Evolutionary conservation across 805 yeast species (phyloP).

Genomic region (Pichia thaimueangensis): DNA sequence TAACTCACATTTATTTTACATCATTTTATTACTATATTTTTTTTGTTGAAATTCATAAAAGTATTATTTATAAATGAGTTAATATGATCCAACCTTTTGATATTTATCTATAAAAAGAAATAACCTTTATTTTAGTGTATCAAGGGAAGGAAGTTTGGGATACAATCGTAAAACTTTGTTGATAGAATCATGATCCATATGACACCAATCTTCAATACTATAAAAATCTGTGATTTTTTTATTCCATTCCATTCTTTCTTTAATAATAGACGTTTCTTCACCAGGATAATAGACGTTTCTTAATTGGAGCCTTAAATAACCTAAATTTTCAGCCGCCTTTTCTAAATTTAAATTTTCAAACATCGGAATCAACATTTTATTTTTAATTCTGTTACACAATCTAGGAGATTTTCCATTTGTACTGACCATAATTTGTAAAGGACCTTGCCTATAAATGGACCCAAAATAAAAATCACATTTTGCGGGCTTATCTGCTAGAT

Average conservation of each 20-base stretch:
- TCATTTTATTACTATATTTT: neutral
- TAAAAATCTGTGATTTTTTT: conserved; percentile 56
- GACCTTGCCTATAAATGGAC: conserved; percentile 64
- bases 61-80: neutral
- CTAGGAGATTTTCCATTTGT: conserved; percentile 82
- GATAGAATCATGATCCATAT: conserved; percentile 30
- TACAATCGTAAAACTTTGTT: conserved; percentile 40
- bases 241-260: conserved; percentile 67
- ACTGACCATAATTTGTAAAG: conserved; percentile 72
- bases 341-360: conserved; percentile 39
- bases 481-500: conserved; percentile 81
- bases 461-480: conserved; percentile 85
- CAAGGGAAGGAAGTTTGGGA: conserved; percentile 40
- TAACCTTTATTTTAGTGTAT: neutral
- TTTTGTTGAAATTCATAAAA: conserved; percentile 1
- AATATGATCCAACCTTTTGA: neutral
- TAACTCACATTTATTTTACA: neutral
- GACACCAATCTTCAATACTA: conserved; percentile 54
- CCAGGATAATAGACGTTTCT: conserved; percentile 39
- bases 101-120: too few species aligned
- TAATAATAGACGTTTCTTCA: conserved; percentile 42
- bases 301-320: conserved; percentile 44
- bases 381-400: conserved; percentile 55
- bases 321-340: conserved; percentile 55
- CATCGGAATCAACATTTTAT: conserved; percentile 42